Evolutionary conservation across 164 flowering plant species (phyloP).

Genomic region (Protea cynaroides): DNA sequence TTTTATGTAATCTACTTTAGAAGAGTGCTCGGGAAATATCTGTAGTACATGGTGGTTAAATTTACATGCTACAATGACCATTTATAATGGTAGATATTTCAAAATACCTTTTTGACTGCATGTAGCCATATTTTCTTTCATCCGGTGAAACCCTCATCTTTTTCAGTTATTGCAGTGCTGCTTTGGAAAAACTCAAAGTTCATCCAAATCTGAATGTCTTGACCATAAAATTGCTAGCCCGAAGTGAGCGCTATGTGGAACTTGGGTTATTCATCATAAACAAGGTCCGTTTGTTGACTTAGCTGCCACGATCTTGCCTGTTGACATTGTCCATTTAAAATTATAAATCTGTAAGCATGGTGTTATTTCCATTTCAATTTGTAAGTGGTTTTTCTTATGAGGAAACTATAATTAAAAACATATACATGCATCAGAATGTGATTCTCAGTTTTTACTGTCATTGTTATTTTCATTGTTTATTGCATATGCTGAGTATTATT

Average conservation of each 20-base stretch:
- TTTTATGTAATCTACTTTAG: neutral
- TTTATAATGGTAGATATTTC: neutral
- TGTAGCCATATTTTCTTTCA: neutral
- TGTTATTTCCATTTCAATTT: too few relatives aligned
- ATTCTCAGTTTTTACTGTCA: too few relatives aligned
- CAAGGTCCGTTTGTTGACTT: conserved; percentile 46
- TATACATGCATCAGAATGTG: too few relatives aligned
- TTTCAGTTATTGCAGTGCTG: conserved; percentile 45
- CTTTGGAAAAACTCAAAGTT: conserved; percentile 63
- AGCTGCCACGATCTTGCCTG: neutral
- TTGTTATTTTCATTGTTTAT: too few relatives aligned
- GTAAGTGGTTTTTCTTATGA: too few relatives aligned
- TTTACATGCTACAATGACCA: neutral
- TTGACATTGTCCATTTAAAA: neutral
- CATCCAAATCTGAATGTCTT: conserved; percentile 66
- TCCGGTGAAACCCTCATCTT: neutral
- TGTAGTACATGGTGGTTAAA: neutral
- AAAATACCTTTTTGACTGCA: neutral
- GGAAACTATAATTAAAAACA: too few relatives aligned
- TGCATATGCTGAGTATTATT: too few relatives aligned
- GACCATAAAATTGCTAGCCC: conserved; percentile 67
- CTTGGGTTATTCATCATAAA: conserved; percentile 63
- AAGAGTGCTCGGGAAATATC: neutral
- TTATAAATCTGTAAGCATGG: neutral
- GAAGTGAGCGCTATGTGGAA: conserved; percentile 67